Evolutionary conservation across 2,329 filamentous ascomycete genomes (phyloP).

Genomic region (Trichoderma gracile): DNA sequence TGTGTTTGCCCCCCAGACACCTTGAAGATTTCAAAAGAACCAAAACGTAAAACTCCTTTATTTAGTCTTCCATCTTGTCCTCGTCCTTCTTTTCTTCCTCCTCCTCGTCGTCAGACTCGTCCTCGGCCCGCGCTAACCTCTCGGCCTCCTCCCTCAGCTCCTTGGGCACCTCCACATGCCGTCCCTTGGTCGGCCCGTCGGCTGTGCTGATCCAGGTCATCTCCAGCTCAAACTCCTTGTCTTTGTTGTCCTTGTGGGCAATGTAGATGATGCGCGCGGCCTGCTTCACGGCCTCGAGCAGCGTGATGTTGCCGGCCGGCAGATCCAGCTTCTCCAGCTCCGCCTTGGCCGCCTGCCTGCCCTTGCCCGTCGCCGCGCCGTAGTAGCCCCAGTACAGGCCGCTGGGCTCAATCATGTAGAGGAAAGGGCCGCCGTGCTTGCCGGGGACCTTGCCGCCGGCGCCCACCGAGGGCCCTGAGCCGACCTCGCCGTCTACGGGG

Average conservation of each 20-base stretch:
- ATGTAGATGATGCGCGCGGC: slow-evolving; percentile 96
- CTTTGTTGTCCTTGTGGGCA: slow-evolving; percentile 98
- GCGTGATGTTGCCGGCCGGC: slow-evolving; percentile 69
- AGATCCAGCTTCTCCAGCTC: slow-evolving; percentile 98
- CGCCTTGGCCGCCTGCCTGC: slow-evolving; percentile 92
- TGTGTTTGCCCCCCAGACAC: slow-evolving; percentile 28
- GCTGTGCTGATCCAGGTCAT: slow-evolving; percentile 95
- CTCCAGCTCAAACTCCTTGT: slow-evolving; percentile 99
- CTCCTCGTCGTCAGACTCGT: slow-evolving; percentile 86
- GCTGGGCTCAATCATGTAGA: slow-evolving; percentile 99
- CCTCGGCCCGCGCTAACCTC: slow-evolving; percentile 83
- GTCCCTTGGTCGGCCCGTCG: slow-evolving; percentile 86
- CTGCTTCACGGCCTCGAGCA: slow-evolving; percentile 91
- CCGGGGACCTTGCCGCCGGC: slow-evolving; percentile 77
- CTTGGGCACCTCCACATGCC: slow-evolving; percentile 90
- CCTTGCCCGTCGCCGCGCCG: slow-evolving; percentile 95
- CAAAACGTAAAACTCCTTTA: slow-evolving; percentile 16
- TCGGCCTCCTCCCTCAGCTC: slow-evolving; percentile 89
- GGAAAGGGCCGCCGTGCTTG: slow-evolving; percentile 81
- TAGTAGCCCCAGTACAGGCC: slow-evolving; percentile 99
- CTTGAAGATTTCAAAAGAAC: slow-evolving; percentile 1
- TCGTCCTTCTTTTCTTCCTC: slow-evolving; percentile 63
- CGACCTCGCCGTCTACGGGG: slow-evolving; percentile 88
- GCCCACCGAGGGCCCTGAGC: slow-evolving; percentile 73
- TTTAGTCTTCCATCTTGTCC: slow-evolving; percentile 89